Base-by-base conservation (phyloP, 257 asterid genomes). In the Handroanthus guayacan region DNA sequence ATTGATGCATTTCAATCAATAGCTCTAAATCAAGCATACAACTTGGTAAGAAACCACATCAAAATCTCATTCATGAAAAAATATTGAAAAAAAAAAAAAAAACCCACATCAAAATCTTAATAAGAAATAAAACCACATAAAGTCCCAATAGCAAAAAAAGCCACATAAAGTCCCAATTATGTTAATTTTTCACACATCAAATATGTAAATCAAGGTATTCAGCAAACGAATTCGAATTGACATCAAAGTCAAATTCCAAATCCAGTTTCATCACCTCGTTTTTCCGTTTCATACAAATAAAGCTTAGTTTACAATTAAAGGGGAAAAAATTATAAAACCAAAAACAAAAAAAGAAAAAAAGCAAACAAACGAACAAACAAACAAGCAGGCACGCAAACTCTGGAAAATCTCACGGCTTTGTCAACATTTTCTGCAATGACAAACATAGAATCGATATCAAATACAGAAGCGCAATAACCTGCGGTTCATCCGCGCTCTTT, bases 401-500 rank as follows among this genome's bases (percentile, higher is more conserved):
- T 66, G 18, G 34, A 34, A 20, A 43, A 39, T 68, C 55, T 62
- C 44, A 75, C 61, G 36, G 71, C 72, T 52, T 70, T 67, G 66
- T 80, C 84, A 71, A 74, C 77, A 78, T 45, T 76, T 62, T 72
- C 83, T 52, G 62, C 62, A 73, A 67, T 66, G 44, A 25, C 50
- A 37, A 37, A 60, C 43, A 56, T 43, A 18, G 17, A 54, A 47
- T 11, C 74, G 44, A 47, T 65, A 31, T 47, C 51, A 74, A 78
- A 76, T 72, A 48, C 3, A 64, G 65, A 56, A 77, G 52, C 17
- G 56, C 5, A 41, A 60, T 80, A 72, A 91, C 98, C 98, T 84
- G 82, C 36, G 84, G 75, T 81, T 78, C 89, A 71, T 80, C 86
- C 84, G 80, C 79, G 62, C 74, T 83, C 64, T 80, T 78, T 20